phyloP scores from a whole-genome alignment of 805 yeast species.

The Pichia rugopelliculosa region DNA sequence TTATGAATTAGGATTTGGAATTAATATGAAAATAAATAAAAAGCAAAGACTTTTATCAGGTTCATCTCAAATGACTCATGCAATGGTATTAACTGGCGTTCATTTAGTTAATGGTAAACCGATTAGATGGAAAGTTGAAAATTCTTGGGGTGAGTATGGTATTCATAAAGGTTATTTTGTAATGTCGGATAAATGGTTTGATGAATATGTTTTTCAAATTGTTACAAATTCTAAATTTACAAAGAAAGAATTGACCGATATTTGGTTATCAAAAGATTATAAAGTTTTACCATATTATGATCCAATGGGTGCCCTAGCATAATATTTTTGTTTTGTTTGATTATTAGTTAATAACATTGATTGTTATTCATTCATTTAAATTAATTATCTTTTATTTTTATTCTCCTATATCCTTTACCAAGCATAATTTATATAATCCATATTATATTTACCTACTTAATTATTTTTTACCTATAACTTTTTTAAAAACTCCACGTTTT shows the following conservation, averaged over 20 bases:
- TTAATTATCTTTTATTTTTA: neutral
- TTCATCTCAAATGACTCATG: slow-evolving; percentile 77
- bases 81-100: slow-evolving; percentile 81
- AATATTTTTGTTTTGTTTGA: no score
- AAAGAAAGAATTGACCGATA: slow-evolving; percentile 31
- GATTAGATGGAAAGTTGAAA: slow-evolving; percentile 66
- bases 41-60: slow-evolving; percentile 29
- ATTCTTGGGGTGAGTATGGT: slow-evolving; percentile 71
- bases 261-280: slow-evolving; percentile 42
- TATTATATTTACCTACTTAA: neutral
- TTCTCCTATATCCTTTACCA: neutral
- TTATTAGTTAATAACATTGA: neutral
- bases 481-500: slow-evolving; percentile 7
- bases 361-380: neutral
- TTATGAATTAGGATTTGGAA: slow-evolving; percentile 50
- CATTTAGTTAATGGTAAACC: slow-evolving; percentile 57
- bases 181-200: slow-evolving; percentile 69
- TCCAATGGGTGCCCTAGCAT: slow-evolving; percentile 72
- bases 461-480: slow-evolving; percentile 7
- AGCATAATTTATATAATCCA: neutral
- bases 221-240: slow-evolving; percentile 36
- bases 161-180: slow-evolving; percentile 65
- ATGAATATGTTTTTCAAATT: slow-evolving; percentile 68
- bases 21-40: slow-evolving; percentile 28
- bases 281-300: slow-evolving; percentile 61